Percentiles rank a stretch among this genome's conserved stretches.
These are phyloP conservation scores for Pichia heedii DNA, from an alignment of 805 yeast genomes.

Conservation along the genomic window DNA sequence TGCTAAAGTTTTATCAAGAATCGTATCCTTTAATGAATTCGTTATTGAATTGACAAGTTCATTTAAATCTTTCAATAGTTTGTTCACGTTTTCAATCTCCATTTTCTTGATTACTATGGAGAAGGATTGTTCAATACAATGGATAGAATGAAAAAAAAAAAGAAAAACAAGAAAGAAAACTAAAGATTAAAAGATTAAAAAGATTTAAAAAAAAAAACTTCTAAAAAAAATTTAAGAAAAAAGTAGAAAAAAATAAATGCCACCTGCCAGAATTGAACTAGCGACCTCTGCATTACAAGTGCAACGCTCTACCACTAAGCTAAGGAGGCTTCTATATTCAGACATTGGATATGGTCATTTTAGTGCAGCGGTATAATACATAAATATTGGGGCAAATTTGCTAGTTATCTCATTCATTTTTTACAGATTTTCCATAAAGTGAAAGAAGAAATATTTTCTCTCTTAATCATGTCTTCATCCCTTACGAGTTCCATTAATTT, in stretches of 20 bases:
- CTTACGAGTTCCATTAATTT: too few species aligned
- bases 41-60: neutral
- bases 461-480: too few species aligned
- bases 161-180: too few species aligned
- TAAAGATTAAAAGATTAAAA: neutral
- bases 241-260: constrained; percentile 33
- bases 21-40: neutral
- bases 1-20: constrained; percentile 7
- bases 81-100: constrained; percentile 8
- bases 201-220: neutral
- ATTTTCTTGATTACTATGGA: constrained; percentile 5
- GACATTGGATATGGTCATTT: neutral
- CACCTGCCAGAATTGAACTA: constrained; percentile 86
- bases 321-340: constrained; percentile 62
- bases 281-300: constrained; percentile 99
- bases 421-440: too few species aligned
- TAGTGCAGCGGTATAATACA: too few species aligned
- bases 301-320: constrained; percentile 99
- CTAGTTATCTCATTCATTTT: too few species aligned
- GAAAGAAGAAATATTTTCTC: too few species aligned
- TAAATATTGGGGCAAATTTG: too few species aligned
- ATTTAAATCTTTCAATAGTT: neutral
- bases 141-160: too few species aligned
- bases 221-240: constrained; percentile 4
- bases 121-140: neutral